These are phyloP conservation scores for Pseudognaphalium luteoalbum DNA, from an alignment of 129 eudicot species.

Conservation along the genomic window DNA sequence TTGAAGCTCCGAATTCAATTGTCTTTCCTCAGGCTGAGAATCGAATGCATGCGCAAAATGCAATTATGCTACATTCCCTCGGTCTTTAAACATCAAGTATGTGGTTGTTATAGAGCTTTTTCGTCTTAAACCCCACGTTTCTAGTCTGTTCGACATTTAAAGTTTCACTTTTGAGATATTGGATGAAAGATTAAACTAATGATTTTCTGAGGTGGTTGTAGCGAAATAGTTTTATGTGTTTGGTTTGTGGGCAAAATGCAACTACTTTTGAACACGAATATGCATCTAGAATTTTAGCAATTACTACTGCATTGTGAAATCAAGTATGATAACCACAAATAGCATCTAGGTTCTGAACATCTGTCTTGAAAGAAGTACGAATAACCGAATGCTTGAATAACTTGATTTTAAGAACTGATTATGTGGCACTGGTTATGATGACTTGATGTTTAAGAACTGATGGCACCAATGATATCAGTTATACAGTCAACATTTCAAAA, in stretches of 20 bases:
- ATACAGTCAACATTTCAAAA: no score
- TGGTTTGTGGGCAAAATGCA: not conserved
- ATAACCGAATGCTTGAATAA: no score
- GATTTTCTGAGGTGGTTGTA: not conserved
- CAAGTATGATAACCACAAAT: not conserved
- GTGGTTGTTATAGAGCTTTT: slow-evolving; percentile 17
- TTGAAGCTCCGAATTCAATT: slow-evolving; percentile 84
- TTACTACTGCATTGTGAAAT: not conserved
- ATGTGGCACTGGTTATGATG: not conserved
- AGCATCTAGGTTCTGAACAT: no score
- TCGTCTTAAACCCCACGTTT: not conserved
- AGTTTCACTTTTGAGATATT: slow-evolving; percentile 21
- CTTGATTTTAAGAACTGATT: not conserved
- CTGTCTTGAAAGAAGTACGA: not conserved
- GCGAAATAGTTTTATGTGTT: not conserved
- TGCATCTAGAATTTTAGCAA: not conserved
- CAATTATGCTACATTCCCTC: slow-evolving; percentile 89
- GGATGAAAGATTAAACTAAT: not conserved
- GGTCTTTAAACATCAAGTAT: slow-evolving; percentile 38
- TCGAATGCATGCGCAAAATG: slow-evolving; percentile 98
- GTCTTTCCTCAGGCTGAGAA: slow-evolving; percentile 97
- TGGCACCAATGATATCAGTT: no score
- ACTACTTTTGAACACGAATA: not conserved
- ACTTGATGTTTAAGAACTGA: no score
- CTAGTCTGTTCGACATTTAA: slow-evolving; percentile 4